phyloP scores from a whole-genome alignment of 2,329 filamentous ascomycete genomes.

The Conoideocrella luteorostrata region DNA sequence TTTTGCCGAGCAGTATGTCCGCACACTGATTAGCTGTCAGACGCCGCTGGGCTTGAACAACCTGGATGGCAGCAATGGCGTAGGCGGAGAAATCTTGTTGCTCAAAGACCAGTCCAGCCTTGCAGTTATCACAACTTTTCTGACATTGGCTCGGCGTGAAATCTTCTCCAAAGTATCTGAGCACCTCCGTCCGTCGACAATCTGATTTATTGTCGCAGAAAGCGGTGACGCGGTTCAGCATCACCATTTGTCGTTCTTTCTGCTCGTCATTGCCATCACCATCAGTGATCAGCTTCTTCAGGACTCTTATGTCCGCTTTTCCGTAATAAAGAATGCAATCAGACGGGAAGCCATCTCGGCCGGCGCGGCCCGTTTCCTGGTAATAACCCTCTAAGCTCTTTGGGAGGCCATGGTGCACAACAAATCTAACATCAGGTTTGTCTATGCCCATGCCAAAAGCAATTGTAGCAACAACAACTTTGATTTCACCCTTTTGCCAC shows the following conservation, averaged over 20 bases:
- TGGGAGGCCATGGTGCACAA: constrained; percentile 86
- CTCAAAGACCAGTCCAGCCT: constrained; percentile 63
- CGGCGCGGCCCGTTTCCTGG: constrained; percentile 92
- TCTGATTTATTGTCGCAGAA: constrained; percentile 87
- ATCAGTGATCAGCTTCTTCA: constrained; percentile 78
- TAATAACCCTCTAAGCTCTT: constrained; percentile 98
- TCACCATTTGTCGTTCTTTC: constrained; percentile 74
- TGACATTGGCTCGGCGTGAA: constrained; percentile 69
- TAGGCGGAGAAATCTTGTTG: constrained; percentile 69
- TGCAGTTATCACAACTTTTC: constrained; percentile 83
- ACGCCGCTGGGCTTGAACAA: constrained; percentile 55
- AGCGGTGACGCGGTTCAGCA: constrained; percentile 78
- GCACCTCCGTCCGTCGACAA: constrained; percentile 79
- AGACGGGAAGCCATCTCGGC: constrained; percentile 80
- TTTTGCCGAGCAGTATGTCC: constrained; percentile 74
- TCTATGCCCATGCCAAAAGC: constrained; percentile 99
- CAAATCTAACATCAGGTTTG: constrained; percentile 92
- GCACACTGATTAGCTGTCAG: constrained; percentile 75
- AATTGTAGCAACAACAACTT: constrained; percentile 95
- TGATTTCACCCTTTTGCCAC: constrained; percentile 75
- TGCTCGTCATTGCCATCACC: constrained; percentile 70
- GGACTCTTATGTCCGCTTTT: constrained; percentile 65
- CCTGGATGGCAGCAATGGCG: constrained; percentile 62
- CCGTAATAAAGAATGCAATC: constrained; percentile 87
- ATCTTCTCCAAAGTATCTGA: constrained; percentile 88